These are phyloP conservation scores for Cladosporium velox DNA, from an alignment of 2,329 filamentous ascomycete genomes.

Conservation along the genomic window DNA sequence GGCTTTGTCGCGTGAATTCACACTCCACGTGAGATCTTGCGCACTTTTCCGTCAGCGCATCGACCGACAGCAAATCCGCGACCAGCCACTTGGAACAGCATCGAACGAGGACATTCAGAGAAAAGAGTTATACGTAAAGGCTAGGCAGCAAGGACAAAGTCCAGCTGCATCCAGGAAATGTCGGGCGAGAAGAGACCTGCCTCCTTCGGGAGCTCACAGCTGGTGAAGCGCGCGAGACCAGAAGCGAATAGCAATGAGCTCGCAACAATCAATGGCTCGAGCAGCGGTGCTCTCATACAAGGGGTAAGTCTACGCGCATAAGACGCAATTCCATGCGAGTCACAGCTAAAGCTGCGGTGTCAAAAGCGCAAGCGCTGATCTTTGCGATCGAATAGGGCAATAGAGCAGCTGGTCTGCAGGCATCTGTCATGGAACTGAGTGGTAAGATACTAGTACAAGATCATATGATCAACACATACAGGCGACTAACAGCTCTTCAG, in stretches of 20 bases:
- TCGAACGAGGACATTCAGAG: neutral
- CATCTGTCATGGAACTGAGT: constrained; percentile 90
- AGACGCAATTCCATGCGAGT: neutral
- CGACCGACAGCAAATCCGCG: neutral
- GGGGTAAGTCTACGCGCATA: constrained; percentile 41
- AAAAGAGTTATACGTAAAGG: neutral
- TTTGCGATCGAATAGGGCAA: constrained; percentile 58
- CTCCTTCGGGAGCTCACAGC: constrained; percentile 75
- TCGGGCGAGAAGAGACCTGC: constrained; percentile 88
- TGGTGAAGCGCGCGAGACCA: constrained; percentile 86
- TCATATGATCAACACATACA: neutral
- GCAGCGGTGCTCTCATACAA: constrained; percentile 65
- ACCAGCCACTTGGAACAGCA: neutral
- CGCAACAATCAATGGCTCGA: constrained; percentile 58
- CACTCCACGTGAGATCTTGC: neutral
- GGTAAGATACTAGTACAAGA: constrained; percentile 51
- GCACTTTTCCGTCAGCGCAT: neutral
- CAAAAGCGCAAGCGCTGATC: constrained; percentile 31
- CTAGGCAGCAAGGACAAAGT: neutral
- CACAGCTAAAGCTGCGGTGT: constrained; percentile 26
- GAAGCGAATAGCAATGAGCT: constrained; percentile 58
- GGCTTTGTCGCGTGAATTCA: neutral
- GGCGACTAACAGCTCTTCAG: constrained; percentile 37
- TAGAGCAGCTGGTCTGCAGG: constrained; percentile 79
- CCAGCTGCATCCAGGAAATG: constrained; percentile 55